Base-by-base conservation (phyloP, 768 basidiomycete genomes). In the Fibroporia radiculosa region DNA sequence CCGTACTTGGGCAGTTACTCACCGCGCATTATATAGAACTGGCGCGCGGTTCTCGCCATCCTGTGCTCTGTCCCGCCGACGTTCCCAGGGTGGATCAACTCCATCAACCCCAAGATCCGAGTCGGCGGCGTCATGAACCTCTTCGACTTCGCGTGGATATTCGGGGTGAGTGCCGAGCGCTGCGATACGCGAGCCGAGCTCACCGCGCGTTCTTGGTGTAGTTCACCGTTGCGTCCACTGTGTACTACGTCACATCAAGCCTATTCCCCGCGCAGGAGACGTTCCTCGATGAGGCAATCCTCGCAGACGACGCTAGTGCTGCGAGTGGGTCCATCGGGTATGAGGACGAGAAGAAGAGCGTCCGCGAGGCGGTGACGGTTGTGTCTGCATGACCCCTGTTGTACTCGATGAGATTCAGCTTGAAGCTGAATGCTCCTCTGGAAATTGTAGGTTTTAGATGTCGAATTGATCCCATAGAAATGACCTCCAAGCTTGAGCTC, bases 111-210 rank as follows among this genome's bases (percentile, higher is more conserved):
- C 2, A 66, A 62, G 8, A 73, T 92, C 56, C 47, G 69, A 0
- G 79, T 88, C 22, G 84, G 84, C 14, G 67, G 75, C 25, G 72
- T 70, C 1, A 56, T 56, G 1, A 72, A 68, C 48, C 59, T 87
- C 7, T 89, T 82, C 56, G 77, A 84, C 56, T 72, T 90, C 48
- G 75, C 82, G 2, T 92, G 82, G 80, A 57, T 91, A 14, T 86
- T 80, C 55, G 83, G 84, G 44, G 84, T 86, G 61, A 43, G 79
- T 65, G 19, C 14, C 22, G 4, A 11, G 8, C 6, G n/a, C 22
- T 38, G n/a, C 40, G 13, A 0, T 4, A 25, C 25, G 19, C 23
- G 2, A 13, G 23, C 13, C 25, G 18, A 25, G 26, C 28, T 42
- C 6, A 42, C 10, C n/a, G n/a, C n/a, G 12, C 18, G 18, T n/a